Conservation (phyloP, 805 yeast species). For the Starmerella apis region DNA sequence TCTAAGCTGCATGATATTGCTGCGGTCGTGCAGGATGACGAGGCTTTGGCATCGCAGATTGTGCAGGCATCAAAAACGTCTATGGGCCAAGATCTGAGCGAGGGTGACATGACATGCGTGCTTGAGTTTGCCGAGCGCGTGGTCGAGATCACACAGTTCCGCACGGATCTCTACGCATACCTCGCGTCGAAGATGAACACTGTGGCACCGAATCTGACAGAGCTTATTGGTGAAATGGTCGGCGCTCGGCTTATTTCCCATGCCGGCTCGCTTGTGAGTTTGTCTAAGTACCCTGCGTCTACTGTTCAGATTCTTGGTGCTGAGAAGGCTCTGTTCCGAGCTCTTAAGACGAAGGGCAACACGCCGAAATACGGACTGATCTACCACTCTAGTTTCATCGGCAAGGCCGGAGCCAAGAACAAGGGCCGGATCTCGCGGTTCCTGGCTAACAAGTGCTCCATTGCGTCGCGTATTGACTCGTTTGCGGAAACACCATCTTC, state of each 20-base stretch:
- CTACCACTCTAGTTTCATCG: constrained; percentile 89
- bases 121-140: constrained; percentile 87
- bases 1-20: constrained; percentile 71
- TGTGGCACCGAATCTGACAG: constrained; percentile 94
- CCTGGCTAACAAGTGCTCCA: constrained; percentile 97
- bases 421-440: constrained; percentile 98
- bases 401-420: constrained; percentile 89
- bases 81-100: constrained; percentile 97
- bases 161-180: constrained; percentile 72
- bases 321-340: constrained; percentile 92
- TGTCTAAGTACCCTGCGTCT: constrained; percentile 97
- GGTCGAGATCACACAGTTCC: constrained; percentile 81
- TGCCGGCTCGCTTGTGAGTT: constrained; percentile 92
- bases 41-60: constrained; percentile 80
- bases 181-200: constrained; percentile 92
- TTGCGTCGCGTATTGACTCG: constrained; percentile 97
- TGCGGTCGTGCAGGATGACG: constrained; percentile 80
- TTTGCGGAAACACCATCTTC: constrained; percentile 90
- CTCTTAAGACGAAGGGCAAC: constrained; percentile 90
- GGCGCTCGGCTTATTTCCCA: constrained; percentile 98
- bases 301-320: constrained; percentile 98
- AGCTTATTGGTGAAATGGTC: constrained; percentile 95
- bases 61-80: constrained; percentile 93
- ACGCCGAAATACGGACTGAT: constrained; percentile 94
- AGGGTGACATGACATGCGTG: constrained; percentile 86